Percentiles rank a stretch among this genome's conserved stretches.
Conservation (phyloP, 306 rosid genomes). For the Crotalaria pallida region DNA sequence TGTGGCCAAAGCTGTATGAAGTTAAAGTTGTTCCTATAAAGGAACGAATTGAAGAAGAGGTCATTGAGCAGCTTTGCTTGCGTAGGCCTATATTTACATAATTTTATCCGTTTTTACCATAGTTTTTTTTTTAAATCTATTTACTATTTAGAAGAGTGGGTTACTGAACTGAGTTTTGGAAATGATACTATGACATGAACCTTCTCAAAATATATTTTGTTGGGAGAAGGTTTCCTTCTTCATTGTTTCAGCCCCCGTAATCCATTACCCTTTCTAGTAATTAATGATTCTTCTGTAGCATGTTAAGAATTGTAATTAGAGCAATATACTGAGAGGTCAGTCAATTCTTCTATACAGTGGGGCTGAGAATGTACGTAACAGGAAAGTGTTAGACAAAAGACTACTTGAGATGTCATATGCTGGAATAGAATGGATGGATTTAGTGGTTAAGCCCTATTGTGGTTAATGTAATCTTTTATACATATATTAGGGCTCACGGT, state of each 20-base stretch:
- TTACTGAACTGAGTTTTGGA: background rate
- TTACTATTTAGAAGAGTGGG: background rate
- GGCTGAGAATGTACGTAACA: background rate
- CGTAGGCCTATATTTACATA: conserved; percentile 29
- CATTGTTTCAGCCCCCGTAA: background rate
- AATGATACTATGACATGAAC: background rate
- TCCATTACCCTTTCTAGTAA: background rate
- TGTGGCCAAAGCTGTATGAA: conserved; percentile 87
- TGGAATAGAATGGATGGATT: background rate
- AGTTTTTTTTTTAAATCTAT: too few relatives aligned
- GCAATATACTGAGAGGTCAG: background rate
- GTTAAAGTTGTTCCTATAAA: conserved; percentile 45
- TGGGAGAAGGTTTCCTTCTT: background rate
- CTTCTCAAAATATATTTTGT: background rate
- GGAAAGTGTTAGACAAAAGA: background rate
- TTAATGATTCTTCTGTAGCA: background rate
- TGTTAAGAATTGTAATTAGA: background rate
- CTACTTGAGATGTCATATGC: background rate
- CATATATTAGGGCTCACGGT: background rate
- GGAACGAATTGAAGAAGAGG: conserved; percentile 26
- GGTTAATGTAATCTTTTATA: background rate
- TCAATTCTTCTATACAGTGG: background rate
- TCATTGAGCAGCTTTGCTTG: conserved; percentile 58
- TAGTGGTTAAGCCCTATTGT: background rate
- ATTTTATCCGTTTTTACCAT: conserved; percentile 8